Evolutionary conservation across 345 rosid species (phyloP).

Genomic region (Hibiscus mutabilis): DNA sequence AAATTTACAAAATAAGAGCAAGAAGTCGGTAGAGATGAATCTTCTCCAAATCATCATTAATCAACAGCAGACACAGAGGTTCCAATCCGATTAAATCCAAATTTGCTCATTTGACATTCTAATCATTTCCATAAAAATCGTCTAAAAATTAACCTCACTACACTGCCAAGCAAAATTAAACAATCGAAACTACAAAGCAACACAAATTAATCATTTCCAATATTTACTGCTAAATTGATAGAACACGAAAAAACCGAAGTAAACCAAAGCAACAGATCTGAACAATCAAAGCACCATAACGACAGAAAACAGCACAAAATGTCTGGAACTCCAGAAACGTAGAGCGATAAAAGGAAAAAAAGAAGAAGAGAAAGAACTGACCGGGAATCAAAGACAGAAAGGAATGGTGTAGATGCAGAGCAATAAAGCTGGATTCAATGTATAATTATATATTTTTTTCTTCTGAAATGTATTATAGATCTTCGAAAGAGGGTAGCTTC

Average conservation of each 20-base stretch:
- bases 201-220: too few relatives aligned
- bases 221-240: not conserved
- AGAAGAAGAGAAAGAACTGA: conserved; percentile 7
- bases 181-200: not conserved
- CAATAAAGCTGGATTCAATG: not conserved
- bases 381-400: conserved; percentile 16
- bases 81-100: conserved; percentile 8
- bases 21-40: not conserved
- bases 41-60: too few relatives aligned
- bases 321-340: conserved; percentile 8
- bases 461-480: too few relatives aligned
- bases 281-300: conserved; percentile 14
- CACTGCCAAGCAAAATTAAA: not conserved
- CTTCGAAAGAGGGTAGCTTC: conserved; percentile 17
- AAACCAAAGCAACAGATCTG: conserved; percentile 28
- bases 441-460: not conserved
- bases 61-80: too few relatives aligned
- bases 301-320: not conserved
- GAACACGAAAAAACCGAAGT: not conserved
- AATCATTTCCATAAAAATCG: not conserved
- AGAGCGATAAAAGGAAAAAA: not conserved
- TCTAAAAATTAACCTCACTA: not conserved
- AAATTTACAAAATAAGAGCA: too few relatives aligned
- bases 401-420: not conserved
- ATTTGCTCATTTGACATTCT: not conserved